A percentile compares a stretch with the other conserved stretches of the same genome.
These are phyloP conservation scores for Astragalus membranaceus DNA, from an alignment of 306 rosid species.

Conservation along the genomic window DNA sequence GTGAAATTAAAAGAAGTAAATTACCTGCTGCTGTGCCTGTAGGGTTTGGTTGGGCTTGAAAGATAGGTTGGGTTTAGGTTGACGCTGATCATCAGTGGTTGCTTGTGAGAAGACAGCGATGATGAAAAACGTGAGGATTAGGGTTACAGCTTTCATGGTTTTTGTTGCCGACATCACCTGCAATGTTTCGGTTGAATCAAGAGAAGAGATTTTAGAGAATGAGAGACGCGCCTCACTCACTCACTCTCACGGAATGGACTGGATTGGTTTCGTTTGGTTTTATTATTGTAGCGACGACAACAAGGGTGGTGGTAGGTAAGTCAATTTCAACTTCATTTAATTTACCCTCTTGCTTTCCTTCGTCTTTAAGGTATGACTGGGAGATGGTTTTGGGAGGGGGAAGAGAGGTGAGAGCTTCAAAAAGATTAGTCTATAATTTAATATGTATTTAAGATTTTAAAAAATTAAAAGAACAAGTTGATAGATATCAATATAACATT, in stretches of 20 bases:
- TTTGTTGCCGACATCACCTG: neutral
- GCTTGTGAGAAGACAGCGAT: constrained; percentile 21
- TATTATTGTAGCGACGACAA: neutral
- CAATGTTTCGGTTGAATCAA: neutral
- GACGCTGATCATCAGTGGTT: neutral
- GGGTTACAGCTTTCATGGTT: constrained; percentile 10
- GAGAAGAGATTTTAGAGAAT: neutral
- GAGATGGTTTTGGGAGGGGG: too few species aligned
- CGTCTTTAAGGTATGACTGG: too few species aligned
- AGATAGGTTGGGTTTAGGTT: constrained; percentile 11
- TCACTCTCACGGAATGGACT: neutral
- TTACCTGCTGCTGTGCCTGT: neutral
- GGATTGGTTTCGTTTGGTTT: neutral
- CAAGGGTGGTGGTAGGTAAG: neutral
- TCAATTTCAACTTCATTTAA: too few species aligned
- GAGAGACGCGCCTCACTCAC: neutral
- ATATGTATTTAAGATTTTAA: too few species aligned
- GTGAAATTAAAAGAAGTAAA: neutral
- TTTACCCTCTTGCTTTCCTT: too few species aligned
- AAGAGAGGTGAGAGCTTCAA: too few species aligned
- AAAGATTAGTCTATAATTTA: too few species aligned
- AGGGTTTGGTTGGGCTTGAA: constrained; percentile 21
- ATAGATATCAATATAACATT: too few species aligned
- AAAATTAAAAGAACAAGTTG: too few species aligned
- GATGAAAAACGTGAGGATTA: constrained; percentile 26